Conservation (phyloP, 164 flowering plant genomes). For the Hamamelis virginiana region DNA sequence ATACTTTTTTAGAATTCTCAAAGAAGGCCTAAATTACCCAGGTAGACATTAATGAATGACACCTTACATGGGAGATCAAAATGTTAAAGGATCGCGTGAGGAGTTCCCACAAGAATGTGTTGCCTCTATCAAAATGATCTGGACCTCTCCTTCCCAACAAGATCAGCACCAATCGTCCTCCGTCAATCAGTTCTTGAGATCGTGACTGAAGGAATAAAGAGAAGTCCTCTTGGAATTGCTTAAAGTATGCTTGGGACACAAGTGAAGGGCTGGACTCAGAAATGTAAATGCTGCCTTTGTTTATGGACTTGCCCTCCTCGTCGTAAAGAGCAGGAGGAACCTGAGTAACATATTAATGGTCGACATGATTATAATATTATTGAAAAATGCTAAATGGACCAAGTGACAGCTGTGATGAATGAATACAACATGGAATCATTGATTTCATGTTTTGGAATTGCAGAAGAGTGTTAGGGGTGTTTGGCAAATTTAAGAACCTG, state of each 20-base stretch:
- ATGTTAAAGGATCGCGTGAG: conserved; percentile 48
- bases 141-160: conserved; percentile 53
- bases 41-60: neutral
- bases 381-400: too few species aligned
- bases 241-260: conserved; percentile 50
- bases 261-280: conserved; percentile 50
- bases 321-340: conserved; percentile 64
- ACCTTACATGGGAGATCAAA: conserved; percentile 52
- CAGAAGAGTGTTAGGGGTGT: too few species aligned
- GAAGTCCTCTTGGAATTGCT: conserved; percentile 68
- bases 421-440: too few species aligned
- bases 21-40: neutral
- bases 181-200: conserved; percentile 56
- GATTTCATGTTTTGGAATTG: too few species aligned
- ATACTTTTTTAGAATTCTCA: too few species aligned
- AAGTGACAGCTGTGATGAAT: too few species aligned
- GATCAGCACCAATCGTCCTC: conserved; percentile 73
- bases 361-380: too few species aligned
- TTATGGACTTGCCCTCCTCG: conserved; percentile 47
- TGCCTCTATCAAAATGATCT: conserved; percentile 59
- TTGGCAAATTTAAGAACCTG: too few species aligned
- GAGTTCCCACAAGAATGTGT: conserved; percentile 64
- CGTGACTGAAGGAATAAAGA: conserved; percentile 52
- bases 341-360: conserved; percentile 32
- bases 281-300: conserved; percentile 68